Base-by-base conservation (phyloP, 2,329 filamentous ascomycete genomes). In the Trichophyton simii region DNA sequence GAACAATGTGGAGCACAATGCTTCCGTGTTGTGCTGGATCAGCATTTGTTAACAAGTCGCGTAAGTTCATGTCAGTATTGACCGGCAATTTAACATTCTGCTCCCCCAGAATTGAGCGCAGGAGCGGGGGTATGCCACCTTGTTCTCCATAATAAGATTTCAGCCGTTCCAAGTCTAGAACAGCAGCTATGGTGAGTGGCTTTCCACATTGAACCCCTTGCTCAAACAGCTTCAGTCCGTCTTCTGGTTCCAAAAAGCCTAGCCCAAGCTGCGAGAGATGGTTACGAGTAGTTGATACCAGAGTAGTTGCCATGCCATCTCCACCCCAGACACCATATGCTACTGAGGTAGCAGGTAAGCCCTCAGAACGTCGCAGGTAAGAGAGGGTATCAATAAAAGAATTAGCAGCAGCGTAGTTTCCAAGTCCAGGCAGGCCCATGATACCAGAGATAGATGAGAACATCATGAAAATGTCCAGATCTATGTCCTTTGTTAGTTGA, bases 211-310 rank as follows among this genome's bases (percentile, higher is more conserved):
- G 54, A 57, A 57, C 28, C 9, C 25, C 54, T 22, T 57, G 54
- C 20, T 57, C 54, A 22, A 57, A 57, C n/a, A 57, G 28, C 4
- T 31, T 41, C 13, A 57, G 9, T 3, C 54, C 54, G 28, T 22
- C 54, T 9, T 57, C 54, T 57, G 54, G 54, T 18, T 15, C 22
- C 7, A 57, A 15, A n/a, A 41, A 57, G 31, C 54, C 54, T 8
- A 57, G 15, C 5, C 54, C 54, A 57, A 57, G 91, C 89, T 0
- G 54, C 20, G 54, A 57, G 25, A 57, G 54, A 57, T 57, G 54
- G 7, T 25, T 13, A 41, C 54, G 54, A 36, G 54, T 57, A 4
- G 54, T 57, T 57, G 25, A 31, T 25, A 57, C 22, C 11, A 57
- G 54, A 13, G 54, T 36, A 4, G 54, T 57, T 41, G 28, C 54